Base-by-base conservation (phyloP, 2,329 filamentous ascomycete species). In the Aspergillus nomiae region DNA sequence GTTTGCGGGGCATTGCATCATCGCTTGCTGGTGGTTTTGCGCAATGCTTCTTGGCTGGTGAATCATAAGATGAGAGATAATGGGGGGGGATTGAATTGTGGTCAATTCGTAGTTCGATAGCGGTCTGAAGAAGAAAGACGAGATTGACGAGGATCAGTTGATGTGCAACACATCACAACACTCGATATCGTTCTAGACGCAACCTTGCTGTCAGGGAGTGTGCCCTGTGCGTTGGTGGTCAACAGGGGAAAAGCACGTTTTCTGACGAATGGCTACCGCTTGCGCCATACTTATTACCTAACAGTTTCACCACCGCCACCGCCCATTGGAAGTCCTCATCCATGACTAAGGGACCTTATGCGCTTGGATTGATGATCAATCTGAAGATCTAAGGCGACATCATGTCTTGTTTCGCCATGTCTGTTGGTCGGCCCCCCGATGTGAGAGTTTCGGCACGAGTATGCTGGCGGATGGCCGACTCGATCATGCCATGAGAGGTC, bases 261-360 rank as follows among this genome's bases (percentile, higher is more conserved):
- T 56, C 56, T 61, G 59, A 53, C 73, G 70, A 76, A 75, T 75
- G 64, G 68, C 59, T 56, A 64, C 57, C 56, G 45, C 26, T 59
- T 60, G 59, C 62, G 43, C 45, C 59, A 61, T 69, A 68, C 67
- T 64, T 66, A 75, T 76, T 75, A 76, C 74, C 69, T 76, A 76
- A 76, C 67, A 73, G 68, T 67, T 73, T 74, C 58, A 56, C 60
- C 41, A 32, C 50, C 60, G 48, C 50, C 53, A 50, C 56, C 57
- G 61, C 63, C 62, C 58, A 68, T 66, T 67, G 64, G 64, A 62
- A 63, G 48, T 38, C 30, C 21, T 19, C 21, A 41, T 56, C 56
- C 60, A 30, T 45, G 54, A 58, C 55, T 56, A 56, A 43, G 30
- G 38, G 41, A 57, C 48, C 45, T 56, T 56, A 56, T 43, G 36